These are phyloP conservation scores for Kwoniella europaea DNA, from an alignment of 768 basidiomycete species.

Conservation along the genomic window DNA sequence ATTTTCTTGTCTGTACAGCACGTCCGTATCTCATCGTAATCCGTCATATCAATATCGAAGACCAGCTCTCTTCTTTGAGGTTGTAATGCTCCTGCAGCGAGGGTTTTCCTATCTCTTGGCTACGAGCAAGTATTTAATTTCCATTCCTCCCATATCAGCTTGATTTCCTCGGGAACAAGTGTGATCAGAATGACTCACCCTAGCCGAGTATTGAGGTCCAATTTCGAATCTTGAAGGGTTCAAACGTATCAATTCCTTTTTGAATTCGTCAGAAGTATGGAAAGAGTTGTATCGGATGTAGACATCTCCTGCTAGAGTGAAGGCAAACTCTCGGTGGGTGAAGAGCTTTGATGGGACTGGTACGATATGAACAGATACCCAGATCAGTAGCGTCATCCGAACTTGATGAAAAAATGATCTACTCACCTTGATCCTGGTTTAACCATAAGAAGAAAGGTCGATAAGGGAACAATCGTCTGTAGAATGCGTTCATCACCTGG, in stretches of 20 bases:
- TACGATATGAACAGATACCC: not conserved
- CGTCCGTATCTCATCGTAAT: constrained; percentile 92
- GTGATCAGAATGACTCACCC: constrained; percentile 64
- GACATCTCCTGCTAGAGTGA: constrained; percentile 85
- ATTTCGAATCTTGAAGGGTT: constrained; percentile 96
- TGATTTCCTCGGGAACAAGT: too few species aligned
- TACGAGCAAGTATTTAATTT: constrained; percentile 52
- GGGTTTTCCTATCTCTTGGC: constrained; percentile 88
- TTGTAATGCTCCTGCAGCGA: constrained; percentile 70
- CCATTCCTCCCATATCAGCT: too few species aligned
- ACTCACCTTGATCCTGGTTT: constrained; percentile 78
- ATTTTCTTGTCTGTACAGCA: constrained; percentile 91
- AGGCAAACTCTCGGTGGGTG: constrained; percentile 93
- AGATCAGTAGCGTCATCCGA: not conserved
- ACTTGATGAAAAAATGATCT: not conserved
- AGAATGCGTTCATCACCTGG: constrained; percentile 77
- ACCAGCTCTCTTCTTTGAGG: constrained; percentile 89
- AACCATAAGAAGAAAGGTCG: constrained; percentile 92
- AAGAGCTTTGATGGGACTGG: constrained; percentile 72
- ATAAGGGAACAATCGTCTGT: constrained; percentile 90
- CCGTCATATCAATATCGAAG: constrained; percentile 99
- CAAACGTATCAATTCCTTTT: constrained; percentile 79
- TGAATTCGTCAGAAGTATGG: constrained; percentile 80
- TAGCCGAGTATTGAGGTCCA: constrained; percentile 86
- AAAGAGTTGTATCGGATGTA: constrained; percentile 97